These are phyloP conservation scores for Lachnum nothofagi DNA, from an alignment of 2,329 filamentous ascomycete species.

Conservation along the genomic window DNA sequence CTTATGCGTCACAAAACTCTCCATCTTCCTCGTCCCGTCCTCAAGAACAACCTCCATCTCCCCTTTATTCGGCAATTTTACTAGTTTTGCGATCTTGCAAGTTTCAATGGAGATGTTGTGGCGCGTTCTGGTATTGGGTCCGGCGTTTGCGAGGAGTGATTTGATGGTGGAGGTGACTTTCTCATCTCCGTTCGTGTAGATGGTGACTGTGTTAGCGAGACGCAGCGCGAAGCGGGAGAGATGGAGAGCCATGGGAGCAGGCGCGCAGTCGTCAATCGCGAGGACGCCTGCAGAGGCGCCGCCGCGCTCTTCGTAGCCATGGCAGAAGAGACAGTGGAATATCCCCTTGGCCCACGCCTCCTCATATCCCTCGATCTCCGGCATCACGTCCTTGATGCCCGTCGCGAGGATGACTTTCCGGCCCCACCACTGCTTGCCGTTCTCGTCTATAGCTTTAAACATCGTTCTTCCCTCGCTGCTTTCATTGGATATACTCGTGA, in stretches of 20 bases:
- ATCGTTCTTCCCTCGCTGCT: too few relatives aligned
- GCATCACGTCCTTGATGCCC: too few relatives aligned
- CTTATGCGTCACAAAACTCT: slow-evolving; percentile 40
- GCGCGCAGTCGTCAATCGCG: slow-evolving; percentile 35
- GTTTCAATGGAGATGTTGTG: slow-evolving; percentile 37
- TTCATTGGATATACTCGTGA: too few relatives aligned
- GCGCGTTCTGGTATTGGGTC: too few relatives aligned
- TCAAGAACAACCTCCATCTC: slow-evolving; percentile 37
- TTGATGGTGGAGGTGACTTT: slow-evolving; percentile 25
- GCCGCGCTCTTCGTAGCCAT: slow-evolving; percentile 54
- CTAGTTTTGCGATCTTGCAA: slow-evolving; percentile 30
- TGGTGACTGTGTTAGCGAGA: slow-evolving; percentile 40
- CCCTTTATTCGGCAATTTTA: slow-evolving; percentile 28
- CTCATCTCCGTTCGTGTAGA: slow-evolving; percentile 47
- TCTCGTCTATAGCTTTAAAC: too few relatives aligned
- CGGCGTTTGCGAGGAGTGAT: background rate
- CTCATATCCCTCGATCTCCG: too few relatives aligned
- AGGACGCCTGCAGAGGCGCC: slow-evolving; percentile 43
- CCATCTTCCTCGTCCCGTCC: slow-evolving; percentile 35
- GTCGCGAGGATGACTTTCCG: too few relatives aligned
- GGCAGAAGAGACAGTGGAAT: slow-evolving; percentile 58
- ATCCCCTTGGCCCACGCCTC: too few relatives aligned
- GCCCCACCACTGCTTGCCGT: too few relatives aligned
- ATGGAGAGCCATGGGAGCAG: slow-evolving; percentile 34
- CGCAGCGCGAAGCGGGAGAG: slow-evolving; percentile 41